These are phyloP conservation scores for Rubus parviflorus DNA, from an alignment of 306 rosid species.

Conservation along the genomic window DNA sequence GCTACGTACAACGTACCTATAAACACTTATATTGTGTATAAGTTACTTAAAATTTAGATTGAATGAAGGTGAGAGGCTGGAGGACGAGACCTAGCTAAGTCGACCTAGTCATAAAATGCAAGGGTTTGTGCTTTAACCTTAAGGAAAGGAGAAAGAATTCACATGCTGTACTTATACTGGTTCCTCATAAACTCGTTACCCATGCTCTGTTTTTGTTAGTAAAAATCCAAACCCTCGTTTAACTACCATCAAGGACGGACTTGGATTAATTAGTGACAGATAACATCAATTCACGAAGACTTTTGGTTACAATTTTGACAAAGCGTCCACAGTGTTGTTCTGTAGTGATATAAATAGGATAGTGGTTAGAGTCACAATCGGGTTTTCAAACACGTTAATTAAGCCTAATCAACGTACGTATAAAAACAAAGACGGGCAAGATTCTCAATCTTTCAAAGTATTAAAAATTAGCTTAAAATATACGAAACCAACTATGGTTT, in stretches of 20 bases:
- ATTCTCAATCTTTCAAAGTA: constrained; percentile 13
- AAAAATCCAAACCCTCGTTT: no score
- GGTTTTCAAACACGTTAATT: not conserved
- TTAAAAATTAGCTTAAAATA: constrained; percentile 1
- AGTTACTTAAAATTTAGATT: not conserved
- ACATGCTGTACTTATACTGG: no score
- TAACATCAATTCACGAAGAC: not conserved
- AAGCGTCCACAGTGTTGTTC: not conserved
- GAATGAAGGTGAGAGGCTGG: not conserved
- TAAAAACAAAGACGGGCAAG: not conserved
- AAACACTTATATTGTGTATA: not conserved
- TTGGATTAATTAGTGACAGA: not conserved
- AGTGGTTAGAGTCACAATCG: not conserved
- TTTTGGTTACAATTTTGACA: not conserved
- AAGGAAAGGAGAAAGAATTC: no score
- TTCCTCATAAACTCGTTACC: not conserved
- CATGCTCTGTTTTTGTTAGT: not conserved
- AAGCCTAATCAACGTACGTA: not conserved
- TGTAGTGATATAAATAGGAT: not conserved
- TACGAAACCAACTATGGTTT: constrained; percentile 6
- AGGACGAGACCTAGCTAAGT: not conserved
- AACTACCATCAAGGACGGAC: no score
- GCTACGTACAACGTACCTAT: not conserved
- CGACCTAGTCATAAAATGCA: not conserved
- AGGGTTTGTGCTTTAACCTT: not conserved